Evolutionary conservation across 768 basidiomycete genomes (phyloP).

Genomic region (Xanthoconium purpureum): DNA sequence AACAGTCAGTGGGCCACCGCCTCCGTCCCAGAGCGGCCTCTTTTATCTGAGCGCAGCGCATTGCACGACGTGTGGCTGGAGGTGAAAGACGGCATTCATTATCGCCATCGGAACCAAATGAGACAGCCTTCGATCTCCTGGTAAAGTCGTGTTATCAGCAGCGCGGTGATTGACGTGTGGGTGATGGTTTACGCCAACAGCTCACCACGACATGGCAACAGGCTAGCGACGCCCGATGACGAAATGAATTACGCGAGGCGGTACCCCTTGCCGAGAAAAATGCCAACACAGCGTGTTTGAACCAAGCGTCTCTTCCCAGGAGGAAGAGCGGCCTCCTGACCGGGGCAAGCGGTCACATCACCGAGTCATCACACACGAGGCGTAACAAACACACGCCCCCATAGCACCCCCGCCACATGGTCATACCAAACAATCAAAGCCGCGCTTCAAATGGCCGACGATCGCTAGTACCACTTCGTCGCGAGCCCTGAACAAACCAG

Average conservation of each 20-base stretch:
- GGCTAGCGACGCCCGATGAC: neutral
- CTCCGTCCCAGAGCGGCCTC: neutral
- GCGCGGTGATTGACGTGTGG: slow-evolving; percentile 12
- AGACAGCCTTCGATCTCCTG: no score
- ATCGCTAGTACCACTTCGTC: slow-evolving; percentile 10
- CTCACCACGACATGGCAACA: slow-evolving; percentile 7
- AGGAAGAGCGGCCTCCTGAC: slow-evolving; percentile 9
- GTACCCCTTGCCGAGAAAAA: neutral
- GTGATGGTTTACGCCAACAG: neutral
- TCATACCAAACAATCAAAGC: slow-evolving; percentile 20
- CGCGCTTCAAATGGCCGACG: slow-evolving; percentile 25
- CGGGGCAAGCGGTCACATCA: neutral
- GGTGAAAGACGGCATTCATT: slow-evolving; percentile 10
- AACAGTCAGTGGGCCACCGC: neutral
- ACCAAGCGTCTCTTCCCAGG: slow-evolving; percentile 12
- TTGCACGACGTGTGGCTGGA: neutral
- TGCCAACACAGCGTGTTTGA: slow-evolving; percentile 23
- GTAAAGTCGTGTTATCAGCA: slow-evolving; percentile 9
- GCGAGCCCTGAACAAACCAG: slow-evolving; percentile 21
- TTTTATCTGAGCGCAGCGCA: slow-evolving; percentile 22
- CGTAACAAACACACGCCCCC: slow-evolving; percentile 17
- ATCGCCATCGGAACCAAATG: neutral
- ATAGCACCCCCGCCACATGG: slow-evolving; percentile 29
- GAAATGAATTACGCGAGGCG: slow-evolving; percentile 25
- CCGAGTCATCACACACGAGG: slow-evolving; percentile 20